Base-by-base conservation (phyloP, 805 yeast species). In the Candida boleticola region DNA sequence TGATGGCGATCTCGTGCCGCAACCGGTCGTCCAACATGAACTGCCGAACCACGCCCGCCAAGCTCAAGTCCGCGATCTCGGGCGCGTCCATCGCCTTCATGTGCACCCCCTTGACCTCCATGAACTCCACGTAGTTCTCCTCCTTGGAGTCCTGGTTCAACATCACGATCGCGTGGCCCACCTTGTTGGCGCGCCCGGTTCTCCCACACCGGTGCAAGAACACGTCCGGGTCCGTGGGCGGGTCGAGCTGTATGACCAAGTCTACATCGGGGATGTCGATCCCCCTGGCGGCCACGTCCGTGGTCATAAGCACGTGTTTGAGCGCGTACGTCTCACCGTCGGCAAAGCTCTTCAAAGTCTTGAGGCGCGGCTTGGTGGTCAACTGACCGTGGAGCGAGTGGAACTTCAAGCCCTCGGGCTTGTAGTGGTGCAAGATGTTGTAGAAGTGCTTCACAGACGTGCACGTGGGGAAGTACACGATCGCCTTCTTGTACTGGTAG, bases 221-320 rank as follows among this genome's bases (percentile, higher is more conserved):
- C 57, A 89, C 79, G 55, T 85, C 95, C 0, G 97, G 88, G 51
- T 90, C 96, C 0, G 89, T 81, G 1, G 99, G 99, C 1, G 98
- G 96, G 49, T 93, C 98, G 19, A 92, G 52, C 58, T 93, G 99
- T n/a, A 93, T 67, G 3, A 92, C 98, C 20, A 90, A 64, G 55
- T 93, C 98, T 7, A 93, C 97, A 41, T 90, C 93, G 0, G 96
- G 95, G 22, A 93, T 83, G 67, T 93, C 99, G 18, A 93, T 78
- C 33, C 99, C 99, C 57, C 99, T 76, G 0, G 98, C 97, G 0
- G 99, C 97, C n/a, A 93, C 97, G 71, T 93, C 99, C 0, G 99
- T 93, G 1, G 99, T 89, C 63, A 93, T 68, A 19, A 93, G 63
- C 0, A 92, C 78, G 27, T 38, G 41, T 19, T 31, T 29, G 22